Evolutionary conservation across 2,329 filamentous ascomycete genomes (phyloP).

Genomic region (Hymenoscyphus scutula): DNA sequence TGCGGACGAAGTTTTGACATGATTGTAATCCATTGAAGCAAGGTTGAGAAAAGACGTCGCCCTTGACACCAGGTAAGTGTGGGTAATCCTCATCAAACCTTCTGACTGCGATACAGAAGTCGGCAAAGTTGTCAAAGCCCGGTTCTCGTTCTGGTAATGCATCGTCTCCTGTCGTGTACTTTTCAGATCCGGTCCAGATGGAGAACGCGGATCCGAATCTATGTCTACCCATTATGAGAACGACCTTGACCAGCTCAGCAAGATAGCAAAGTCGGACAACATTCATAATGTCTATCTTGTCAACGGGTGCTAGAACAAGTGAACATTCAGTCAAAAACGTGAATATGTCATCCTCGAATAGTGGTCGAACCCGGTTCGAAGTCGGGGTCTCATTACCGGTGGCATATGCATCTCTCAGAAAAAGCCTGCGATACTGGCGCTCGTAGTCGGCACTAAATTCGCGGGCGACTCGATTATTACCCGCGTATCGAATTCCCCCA

Average conservation of each 20-base stretch:
- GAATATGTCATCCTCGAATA: constrained; percentile 71
- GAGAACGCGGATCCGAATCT: constrained; percentile 51
- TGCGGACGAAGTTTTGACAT: constrained; percentile 63
- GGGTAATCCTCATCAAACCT: constrained; percentile 14
- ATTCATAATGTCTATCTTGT: constrained; percentile 73
- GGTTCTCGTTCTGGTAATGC: constrained; percentile 7
- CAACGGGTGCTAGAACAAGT: constrained; percentile 64
- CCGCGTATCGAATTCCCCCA: constrained; percentile 62
- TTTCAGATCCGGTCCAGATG: constrained; percentile 24
- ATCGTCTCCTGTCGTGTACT: constrained; percentile 5
- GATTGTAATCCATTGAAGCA: constrained; percentile 52
- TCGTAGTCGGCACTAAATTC: constrained; percentile 69
- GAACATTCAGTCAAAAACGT: constrained; percentile 78
- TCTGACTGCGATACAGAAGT: constrained; percentile 29
- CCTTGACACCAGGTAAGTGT: not conserved
- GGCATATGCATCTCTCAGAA: constrained; percentile 39
- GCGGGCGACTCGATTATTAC: constrained; percentile 58
- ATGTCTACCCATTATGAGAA: constrained; percentile 57
- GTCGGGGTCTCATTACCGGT: constrained; percentile 33
- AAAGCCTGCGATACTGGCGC: constrained; percentile 73
- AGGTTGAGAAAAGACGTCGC: constrained; percentile 51
- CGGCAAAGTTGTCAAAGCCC: constrained; percentile 24
- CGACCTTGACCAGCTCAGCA: constrained; percentile 83
- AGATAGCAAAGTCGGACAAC: constrained; percentile 83
- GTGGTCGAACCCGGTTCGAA: constrained; percentile 46